phyloP scores from a whole-genome alignment of 495 filamentous ascomycete genomes.

The Xylaria grammica region DNA sequence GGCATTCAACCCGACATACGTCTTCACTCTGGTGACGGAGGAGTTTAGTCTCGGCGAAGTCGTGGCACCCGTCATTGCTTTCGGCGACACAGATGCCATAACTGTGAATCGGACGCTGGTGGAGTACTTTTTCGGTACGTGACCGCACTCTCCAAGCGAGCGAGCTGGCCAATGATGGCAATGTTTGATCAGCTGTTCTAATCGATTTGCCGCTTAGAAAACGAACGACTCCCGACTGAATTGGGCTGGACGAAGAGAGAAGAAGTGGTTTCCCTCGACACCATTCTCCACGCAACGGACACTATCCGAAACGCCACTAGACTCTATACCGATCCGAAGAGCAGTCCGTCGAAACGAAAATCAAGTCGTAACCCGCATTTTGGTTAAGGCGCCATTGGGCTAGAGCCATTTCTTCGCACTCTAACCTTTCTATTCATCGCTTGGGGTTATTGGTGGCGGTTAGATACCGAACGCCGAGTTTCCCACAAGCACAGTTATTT shows the following conservation, averaged over 20 bases:
- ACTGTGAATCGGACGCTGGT: constrained; percentile 43
- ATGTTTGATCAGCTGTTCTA: background rate
- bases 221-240: constrained; percentile 25
- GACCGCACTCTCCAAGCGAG: too few relatives aligned
- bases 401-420: too few relatives aligned
- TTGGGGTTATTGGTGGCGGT: too few relatives aligned
- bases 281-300: background rate
- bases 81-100: constrained; percentile 44
- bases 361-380: background rate
- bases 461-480: too few relatives aligned
- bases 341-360: background rate
- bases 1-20: constrained; percentile 48
- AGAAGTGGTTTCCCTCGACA: background rate
- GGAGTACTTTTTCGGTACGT: constrained; percentile 52
- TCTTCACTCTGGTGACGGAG: constrained; percentile 40
- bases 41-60: constrained; percentile 50
- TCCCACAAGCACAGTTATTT: too few relatives aligned
- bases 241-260: constrained; percentile 2
- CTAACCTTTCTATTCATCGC: too few relatives aligned
- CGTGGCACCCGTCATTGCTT: constrained; percentile 48
- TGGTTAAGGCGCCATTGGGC: background rate
- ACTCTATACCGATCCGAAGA: background rate
- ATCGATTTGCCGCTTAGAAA: constrained; percentile 16
- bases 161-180: background rate
- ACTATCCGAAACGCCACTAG: constrained; percentile 3